phyloP scores from a whole-genome alignment of 1,284 basidiomycete genomes.

The Ganoderma resinaceum region DNA sequence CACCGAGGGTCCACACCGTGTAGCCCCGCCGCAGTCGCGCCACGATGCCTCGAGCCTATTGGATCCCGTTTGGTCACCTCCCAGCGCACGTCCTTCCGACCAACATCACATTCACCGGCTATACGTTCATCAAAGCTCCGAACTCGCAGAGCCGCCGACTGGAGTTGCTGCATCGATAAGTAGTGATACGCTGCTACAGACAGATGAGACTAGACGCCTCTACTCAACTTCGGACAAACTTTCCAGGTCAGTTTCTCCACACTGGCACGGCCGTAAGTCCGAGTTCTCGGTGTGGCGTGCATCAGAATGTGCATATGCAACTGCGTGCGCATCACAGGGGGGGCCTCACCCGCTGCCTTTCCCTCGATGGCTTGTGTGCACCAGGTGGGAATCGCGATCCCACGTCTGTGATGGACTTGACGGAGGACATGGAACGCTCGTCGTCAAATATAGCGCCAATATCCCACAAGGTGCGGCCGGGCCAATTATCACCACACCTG shows the following conservation, averaged over 20 bases:
- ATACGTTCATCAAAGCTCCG: background rate
- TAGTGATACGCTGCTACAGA: background rate
- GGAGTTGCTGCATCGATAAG: background rate
- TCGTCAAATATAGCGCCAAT: background rate
- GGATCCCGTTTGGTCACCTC: background rate
- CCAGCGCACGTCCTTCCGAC: background rate
- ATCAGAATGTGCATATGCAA: background rate
- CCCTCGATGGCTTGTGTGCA: background rate
- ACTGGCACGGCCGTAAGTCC: background rate
- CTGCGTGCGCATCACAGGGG: background rate
- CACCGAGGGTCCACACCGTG: background rate
- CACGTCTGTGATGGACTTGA: conserved; percentile 1
- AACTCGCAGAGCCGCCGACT: background rate
- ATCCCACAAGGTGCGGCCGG: background rate
- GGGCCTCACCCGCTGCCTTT: background rate
- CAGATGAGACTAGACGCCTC: background rate
- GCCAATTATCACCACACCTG: background rate
- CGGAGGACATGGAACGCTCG: background rate
- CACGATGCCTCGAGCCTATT: conserved; percentile 5
- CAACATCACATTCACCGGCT: conserved; percentile 1
- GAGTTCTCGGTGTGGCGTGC: background rate
- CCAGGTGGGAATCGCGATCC: background rate
- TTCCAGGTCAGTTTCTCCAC: background rate
- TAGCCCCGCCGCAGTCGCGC: conserved; percentile 6
- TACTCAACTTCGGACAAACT: background rate